Conservation (phyloP, 2,329 filamentous ascomycete genomes). For the Fusarium musae region DNA sequence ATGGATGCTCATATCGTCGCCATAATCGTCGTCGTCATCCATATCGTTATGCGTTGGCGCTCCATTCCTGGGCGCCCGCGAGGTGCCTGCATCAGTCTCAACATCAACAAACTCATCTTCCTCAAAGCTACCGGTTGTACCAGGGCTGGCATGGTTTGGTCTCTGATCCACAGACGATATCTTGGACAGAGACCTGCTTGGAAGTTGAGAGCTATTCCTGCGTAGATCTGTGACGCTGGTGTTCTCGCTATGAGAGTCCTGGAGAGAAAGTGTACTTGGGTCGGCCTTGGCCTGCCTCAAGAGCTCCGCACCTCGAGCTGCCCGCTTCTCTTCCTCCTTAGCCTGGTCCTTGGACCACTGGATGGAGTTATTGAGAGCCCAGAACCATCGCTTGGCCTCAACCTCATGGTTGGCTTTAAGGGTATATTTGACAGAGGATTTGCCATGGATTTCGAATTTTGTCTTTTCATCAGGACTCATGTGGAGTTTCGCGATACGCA, state of each 20-base stretch:
- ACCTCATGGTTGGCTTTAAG: constrained; percentile 98
- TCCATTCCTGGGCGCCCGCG: constrained; percentile 51
- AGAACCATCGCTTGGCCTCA: constrained; percentile 98
- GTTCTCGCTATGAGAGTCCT: constrained; percentile 62
- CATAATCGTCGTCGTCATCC: constrained; percentile 82
- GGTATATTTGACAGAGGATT: constrained; percentile 98
- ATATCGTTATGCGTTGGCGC: constrained; percentile 52
- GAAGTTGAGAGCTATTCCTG: constrained; percentile 58
- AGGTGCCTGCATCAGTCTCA: constrained; percentile 56
- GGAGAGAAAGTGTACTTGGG: constrained; percentile 63
- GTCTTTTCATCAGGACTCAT: constrained; percentile 99
- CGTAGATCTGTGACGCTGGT: constrained; percentile 61
- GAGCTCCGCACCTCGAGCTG: constrained; percentile 77
- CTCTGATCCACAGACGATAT: constrained; percentile 46
- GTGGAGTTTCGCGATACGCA: constrained; percentile 92
- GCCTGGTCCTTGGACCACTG: constrained; percentile 98
- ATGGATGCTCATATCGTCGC: constrained; percentile 78
- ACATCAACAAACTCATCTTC: constrained; percentile 65
- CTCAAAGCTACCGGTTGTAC: constrained; percentile 61
- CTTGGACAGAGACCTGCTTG: constrained; percentile 45
- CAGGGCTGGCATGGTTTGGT: constrained; percentile 53
- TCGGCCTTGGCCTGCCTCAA: constrained; percentile 84
- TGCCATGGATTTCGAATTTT: constrained; percentile 96
- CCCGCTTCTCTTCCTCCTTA: constrained; percentile 85
- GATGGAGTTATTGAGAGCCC: constrained; percentile 98